phyloP scores from a whole-genome alignment of 2,329 filamentous ascomycete species.

The Orbilia oligospora region DNA sequence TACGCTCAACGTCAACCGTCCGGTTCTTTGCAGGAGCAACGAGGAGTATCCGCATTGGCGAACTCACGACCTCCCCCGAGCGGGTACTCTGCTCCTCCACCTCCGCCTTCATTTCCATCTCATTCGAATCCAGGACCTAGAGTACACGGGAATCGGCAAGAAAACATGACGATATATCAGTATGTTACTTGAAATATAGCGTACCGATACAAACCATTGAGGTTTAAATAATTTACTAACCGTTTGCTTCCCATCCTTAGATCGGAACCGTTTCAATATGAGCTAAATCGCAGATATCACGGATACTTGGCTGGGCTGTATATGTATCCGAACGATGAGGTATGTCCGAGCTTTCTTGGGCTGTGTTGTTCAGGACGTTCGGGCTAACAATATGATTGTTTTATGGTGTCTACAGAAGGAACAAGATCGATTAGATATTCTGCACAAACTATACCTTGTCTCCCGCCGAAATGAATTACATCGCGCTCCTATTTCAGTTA shows the following conservation, averaged over 20 bases:
- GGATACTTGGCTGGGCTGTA: slow-evolving; percentile 78
- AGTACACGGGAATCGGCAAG: slow-evolving; percentile 47
- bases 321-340: slow-evolving; percentile 82
- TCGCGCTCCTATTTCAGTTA: slow-evolving; percentile 68
- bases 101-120: slow-evolving; percentile 41
- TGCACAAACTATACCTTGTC: slow-evolving; percentile 81
- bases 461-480: slow-evolving; percentile 72
- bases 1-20: slow-evolving; percentile 53
- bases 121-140: slow-evolving; percentile 35
- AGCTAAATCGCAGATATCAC: slow-evolving; percentile 80
- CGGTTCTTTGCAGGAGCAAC: slow-evolving; percentile 59
- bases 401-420: slow-evolving; percentile 72
- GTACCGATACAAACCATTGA: background rate
- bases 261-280: slow-evolving; percentile 65
- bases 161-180: slow-evolving; percentile 59
- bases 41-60: slow-evolving; percentile 60
- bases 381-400: slow-evolving; percentile 55
- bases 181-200: slow-evolving; percentile 17
- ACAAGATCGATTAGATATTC: slow-evolving; percentile 83
- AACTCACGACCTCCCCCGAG: slow-evolving; percentile 59
- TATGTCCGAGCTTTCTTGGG: slow-evolving; percentile 70
- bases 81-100: slow-evolving; percentile 58
- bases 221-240: slow-evolving; percentile 6
- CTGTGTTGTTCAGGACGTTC: slow-evolving; percentile 38
- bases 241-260: background rate